These are phyloP conservation scores for Crithidia fasciculata DNA, from an alignment of 208 protist genomes.

Conservation along the genomic window DNA sequence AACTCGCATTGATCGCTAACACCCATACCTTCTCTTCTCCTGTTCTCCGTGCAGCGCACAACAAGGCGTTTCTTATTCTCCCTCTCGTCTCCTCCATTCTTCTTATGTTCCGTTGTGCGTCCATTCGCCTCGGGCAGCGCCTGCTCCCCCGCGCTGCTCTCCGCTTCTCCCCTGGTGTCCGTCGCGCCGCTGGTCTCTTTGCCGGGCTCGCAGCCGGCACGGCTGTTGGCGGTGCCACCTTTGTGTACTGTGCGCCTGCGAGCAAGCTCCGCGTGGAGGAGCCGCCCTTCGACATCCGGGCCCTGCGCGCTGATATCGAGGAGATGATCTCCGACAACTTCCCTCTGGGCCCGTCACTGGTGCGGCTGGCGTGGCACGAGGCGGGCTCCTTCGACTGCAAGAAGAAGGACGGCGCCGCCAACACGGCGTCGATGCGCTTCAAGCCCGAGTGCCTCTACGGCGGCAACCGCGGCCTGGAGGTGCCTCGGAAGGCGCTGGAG, in stretches of 20 bases:
- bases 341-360: conserved; percentile 57
- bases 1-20: too few relatives aligned
- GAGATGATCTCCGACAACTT: conserved; percentile 53
- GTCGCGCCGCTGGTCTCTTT: conserved; percentile 29
- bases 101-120: conserved; percentile 44
- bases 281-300: conserved; percentile 64
- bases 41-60: too few relatives aligned
- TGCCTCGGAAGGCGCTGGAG: conserved; percentile 85
- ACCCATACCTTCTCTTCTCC: too few relatives aligned
- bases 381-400: conserved; percentile 70
- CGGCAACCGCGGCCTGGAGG: conserved; percentile 89
- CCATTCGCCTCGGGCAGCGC: conserved; percentile 43
- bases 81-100: not conserved
- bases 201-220: conserved; percentile 39
- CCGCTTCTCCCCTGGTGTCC: conserved; percentile 10
- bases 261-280: conserved; percentile 11
- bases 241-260: conserved; percentile 42
- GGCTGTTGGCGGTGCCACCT: conserved; percentile 40
- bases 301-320: conserved; percentile 63
- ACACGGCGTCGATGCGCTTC: conserved; percentile 85
- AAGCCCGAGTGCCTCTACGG: conserved; percentile 72
- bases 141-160: conserved; percentile 18
- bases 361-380: conserved; percentile 86
- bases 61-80: too few relatives aligned
- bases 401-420: conserved; percentile 65